phyloP scores from a whole-genome alignment of 106 monocot species.

The Allium sativum region DNA sequence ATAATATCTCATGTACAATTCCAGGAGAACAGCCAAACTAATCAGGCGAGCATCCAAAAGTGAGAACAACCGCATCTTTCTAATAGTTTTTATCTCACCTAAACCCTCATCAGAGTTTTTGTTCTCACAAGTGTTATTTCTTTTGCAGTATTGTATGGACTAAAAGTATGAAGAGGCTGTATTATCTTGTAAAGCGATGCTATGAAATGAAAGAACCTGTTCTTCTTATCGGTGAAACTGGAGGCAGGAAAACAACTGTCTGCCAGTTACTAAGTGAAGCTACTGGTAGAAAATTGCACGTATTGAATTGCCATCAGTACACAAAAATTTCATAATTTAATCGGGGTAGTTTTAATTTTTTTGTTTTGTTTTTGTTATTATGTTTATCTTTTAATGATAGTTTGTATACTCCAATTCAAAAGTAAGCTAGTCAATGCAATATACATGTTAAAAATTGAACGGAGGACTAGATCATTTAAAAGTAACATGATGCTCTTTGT shows the following conservation, averaged over 20 bases:
- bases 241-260: conserved; percentile 92
- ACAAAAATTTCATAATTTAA: conserved; percentile 86
- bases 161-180: conserved; percentile 65
- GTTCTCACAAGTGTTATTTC: not conserved
- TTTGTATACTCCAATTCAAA: too few species aligned
- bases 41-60: conserved; percentile 34
- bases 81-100: not conserved
- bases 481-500: too few species aligned
- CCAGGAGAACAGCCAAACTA: conserved; percentile 6
- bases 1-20: too few species aligned
- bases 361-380: too few species aligned
- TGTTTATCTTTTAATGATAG: not conserved
- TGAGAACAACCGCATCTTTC: conserved; percentile 11
- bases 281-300: conserved; percentile 49
- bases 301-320: conserved; percentile 93
- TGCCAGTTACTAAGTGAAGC: conserved; percentile 74
- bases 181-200: conserved; percentile 81
- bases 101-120: not conserved
- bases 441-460: too few species aligned
- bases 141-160: conserved; percentile 68
- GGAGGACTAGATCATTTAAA: too few species aligned
- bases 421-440: too few species aligned
- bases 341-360: conserved; percentile 51
- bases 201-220: conserved; percentile 82
- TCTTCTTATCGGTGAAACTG: conserved; percentile 94